phyloP scores from a whole-genome alignment of 2,329 filamentous ascomycete genomes.

The Tympanopsis confertula region DNA sequence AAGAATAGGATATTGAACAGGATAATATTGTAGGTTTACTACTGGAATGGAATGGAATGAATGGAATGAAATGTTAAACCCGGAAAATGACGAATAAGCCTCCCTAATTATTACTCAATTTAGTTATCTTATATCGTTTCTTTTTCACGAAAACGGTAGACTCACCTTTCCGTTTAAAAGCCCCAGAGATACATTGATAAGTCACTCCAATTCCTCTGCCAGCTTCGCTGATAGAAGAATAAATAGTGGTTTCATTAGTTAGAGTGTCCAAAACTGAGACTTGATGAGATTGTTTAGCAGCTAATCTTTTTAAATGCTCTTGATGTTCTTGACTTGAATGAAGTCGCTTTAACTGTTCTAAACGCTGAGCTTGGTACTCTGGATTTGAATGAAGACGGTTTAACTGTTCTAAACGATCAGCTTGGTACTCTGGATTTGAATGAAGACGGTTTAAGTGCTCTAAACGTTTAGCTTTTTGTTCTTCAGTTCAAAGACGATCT shows the following conservation, averaged over 20 bases:
- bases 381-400: constrained; percentile 1
- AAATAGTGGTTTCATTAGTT: constrained; percentile 1
- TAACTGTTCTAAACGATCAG: constrained; percentile 1
- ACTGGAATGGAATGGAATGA: neutral
- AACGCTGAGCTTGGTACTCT: neutral
- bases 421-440: neutral
- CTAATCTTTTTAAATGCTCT: neutral
- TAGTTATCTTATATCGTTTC: neutral
- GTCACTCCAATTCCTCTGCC: neutral
- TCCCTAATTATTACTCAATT: neutral
- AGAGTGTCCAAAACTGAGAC: neutral
- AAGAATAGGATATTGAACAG: neutral
- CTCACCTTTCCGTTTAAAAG: neutral
- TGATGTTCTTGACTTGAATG: neutral
- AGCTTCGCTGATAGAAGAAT: neutral
- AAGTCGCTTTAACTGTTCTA: neutral
- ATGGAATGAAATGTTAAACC: constrained; percentile 1
- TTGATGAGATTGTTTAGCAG: neutral
- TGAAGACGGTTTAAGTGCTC: constrained; percentile 1
- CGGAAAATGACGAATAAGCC: neutral
- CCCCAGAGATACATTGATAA: neutral
- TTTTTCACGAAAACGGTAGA: neutral
- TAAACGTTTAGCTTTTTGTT: constrained; percentile 2
- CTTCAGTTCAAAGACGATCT: constrained; percentile 3
- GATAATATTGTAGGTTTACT: no score